Evolutionary conservation across 75 land plant species (phyloP), one percentile per base, ranked within the genome.

Genomic region (Gnetum montanum): DNA sequence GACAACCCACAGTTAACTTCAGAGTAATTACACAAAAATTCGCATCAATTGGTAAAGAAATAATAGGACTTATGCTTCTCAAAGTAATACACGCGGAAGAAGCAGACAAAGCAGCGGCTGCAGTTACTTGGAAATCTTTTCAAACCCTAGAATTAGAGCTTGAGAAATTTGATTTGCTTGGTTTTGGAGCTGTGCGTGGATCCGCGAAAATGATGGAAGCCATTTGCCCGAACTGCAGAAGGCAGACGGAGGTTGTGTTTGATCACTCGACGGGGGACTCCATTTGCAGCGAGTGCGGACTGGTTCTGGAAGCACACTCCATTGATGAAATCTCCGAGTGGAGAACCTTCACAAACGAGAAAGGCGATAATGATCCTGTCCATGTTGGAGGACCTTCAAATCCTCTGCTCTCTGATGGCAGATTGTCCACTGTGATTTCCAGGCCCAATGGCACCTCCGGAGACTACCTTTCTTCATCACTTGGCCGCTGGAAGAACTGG

Each of bases 321-420:
- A 76, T 92, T 30, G 97, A 92, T 33, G 97, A 92, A 81, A 88
- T 84, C 23, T 92, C 97, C 30, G 97, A 92, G 76, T 92, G 97
- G 97, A 59, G 97, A 16, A 88, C 59, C 3, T 43, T 57, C 22
- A 52, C 66, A 3, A 44, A 68, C 34, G 74, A 72, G 19, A 60
- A 73, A 0, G 75, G 56, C 0, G 52, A 53, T 38, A 69, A 55
- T n/a, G 74, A 69, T 48, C 75, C 74, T 6, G 73, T 69, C 40
- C 75, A 66, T 47, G 66, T 70, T 6, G 67, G 75, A 0, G 75
- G 75, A 10, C 75, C 75, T 5, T 69, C 74, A 0, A 71, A 70
- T n/a, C 75, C 74, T 19, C 60, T 70, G 2, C 75, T 72, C 46
- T 69, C 75, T 13, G 75, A 72, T 25, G 75, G 75, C n/a, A 74